Percentiles rank a stretch among this genome's conserved stretches.
Evolutionary conservation across 1,139 yeast genomes (phyloP).

Genomic region (Kodamaea alishanica): DNA sequence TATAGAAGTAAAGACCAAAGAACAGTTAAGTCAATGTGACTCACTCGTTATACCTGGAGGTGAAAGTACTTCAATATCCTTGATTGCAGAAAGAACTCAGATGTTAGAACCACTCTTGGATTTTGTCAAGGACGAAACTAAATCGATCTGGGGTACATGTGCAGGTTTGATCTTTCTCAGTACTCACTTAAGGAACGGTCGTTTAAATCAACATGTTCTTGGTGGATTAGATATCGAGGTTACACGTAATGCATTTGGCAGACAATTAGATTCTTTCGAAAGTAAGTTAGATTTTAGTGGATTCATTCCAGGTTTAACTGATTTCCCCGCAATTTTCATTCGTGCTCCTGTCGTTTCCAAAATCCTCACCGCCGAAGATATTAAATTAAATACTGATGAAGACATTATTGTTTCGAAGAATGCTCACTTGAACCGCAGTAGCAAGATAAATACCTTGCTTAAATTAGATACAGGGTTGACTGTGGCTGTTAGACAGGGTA

Average conservation of each 20-base stretch:
- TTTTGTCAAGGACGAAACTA: constrained; percentile 44
- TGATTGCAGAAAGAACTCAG: constrained; percentile 64
- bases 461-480: constrained; percentile 32
- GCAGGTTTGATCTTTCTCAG: constrained; percentile 77
- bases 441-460: too few relatives aligned
- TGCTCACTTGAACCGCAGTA: constrained; percentile 12
- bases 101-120: constrained; percentile 53
- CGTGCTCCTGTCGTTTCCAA: constrained; percentile 71
- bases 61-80: constrained; percentile 73
- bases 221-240: constrained; percentile 68
- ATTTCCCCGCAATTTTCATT: constrained; percentile 64
- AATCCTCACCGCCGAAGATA: constrained; percentile 21
- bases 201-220: constrained; percentile 54
- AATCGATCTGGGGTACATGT: constrained; percentile 83
- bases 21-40: constrained; percentile 48
- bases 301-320: constrained; percentile 38
- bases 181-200: constrained; percentile 51
- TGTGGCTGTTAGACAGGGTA: constrained; percentile 74
- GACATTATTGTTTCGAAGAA: constrained; percentile 26
- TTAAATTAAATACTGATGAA: constrained; percentile 9
- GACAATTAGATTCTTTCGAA: constrained; percentile 69
- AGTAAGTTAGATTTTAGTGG: constrained; percentile 45
- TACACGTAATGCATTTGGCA: constrained; percentile 72
- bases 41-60: constrained; percentile 79
- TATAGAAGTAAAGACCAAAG: constrained; percentile 51